phyloP scores from a whole-genome alignment of 1,284 basidiomycete genomes.

The Pseudomicrostroma phylloplanum region DNA sequence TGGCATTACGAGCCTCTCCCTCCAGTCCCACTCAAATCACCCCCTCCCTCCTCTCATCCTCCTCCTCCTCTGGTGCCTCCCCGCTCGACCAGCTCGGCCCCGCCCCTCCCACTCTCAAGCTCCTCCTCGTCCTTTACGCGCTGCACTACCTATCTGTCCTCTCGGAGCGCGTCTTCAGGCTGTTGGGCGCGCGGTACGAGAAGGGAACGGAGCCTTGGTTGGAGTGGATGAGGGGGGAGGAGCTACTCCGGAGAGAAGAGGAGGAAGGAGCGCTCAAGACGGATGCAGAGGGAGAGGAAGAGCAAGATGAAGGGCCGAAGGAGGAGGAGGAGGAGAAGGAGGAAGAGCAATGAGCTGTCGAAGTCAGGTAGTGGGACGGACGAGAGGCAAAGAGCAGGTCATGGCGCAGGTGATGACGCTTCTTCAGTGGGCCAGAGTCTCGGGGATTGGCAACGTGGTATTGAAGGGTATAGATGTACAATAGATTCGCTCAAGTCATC shows the following conservation, averaged over 20 bases:
- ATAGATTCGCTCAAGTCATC: background rate
- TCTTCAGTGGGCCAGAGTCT: no score
- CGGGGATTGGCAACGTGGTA: no score
- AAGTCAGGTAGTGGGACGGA: no score
- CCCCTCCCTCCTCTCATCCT: background rate
- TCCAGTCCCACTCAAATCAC: background rate
- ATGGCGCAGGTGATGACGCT: no score
- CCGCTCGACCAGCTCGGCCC: background rate
- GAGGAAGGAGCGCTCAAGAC: background rate
- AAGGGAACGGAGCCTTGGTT: background rate
- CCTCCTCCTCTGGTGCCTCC: background rate
- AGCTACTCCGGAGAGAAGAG: background rate
- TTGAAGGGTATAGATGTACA: no score
- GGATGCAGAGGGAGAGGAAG: background rate
- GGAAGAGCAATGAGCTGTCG: no score
- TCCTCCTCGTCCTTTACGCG: background rate
- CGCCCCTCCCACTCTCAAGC: background rate
- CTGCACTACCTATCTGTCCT: no score
- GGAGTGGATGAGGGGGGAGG: background rate
- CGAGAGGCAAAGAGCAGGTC: no score
- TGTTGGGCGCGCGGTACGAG: background rate
- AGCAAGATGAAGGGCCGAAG: background rate
- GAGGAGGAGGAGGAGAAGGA: background rate
- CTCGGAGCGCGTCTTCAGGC: background rate
- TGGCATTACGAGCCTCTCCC: background rate